phyloP scores from a whole-genome alignment of 768 basidiomycete species.

The Galerina marginata region DNA sequence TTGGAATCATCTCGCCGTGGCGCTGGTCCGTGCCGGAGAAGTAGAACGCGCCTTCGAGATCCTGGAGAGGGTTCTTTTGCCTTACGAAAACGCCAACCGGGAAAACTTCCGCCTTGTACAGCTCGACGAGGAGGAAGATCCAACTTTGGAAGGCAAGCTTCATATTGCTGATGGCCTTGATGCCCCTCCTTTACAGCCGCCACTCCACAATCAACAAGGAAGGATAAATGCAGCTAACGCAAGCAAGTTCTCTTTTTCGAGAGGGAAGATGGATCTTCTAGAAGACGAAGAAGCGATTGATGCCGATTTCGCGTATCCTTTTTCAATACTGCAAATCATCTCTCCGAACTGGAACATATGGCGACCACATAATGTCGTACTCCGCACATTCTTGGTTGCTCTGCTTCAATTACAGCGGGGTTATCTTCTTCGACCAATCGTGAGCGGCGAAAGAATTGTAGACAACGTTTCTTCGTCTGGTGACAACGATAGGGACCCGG shows the following conservation, averaged over 20 bases:
- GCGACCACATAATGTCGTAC: conserved; percentile 61
- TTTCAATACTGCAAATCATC: conserved; percentile 66
- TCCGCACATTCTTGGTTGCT: conserved; percentile 52
- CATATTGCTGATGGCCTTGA: not conserved
- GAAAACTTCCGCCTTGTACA: not conserved
- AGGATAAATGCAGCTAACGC: not conserved
- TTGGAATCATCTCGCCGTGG: conserved; percentile 86
- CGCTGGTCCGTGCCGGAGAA: conserved; percentile 80
- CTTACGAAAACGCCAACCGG: conserved; percentile 30
- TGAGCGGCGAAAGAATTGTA: conserved; percentile 25
- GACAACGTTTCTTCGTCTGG: conserved; percentile 25
- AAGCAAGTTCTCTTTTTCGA: not conserved
- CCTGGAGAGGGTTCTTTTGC: conserved; percentile 77
- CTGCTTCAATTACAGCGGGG: conserved; percentile 57
- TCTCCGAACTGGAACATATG: conserved; percentile 69
- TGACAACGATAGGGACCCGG: conserved; percentile 16
- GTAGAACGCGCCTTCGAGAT: conserved; percentile 85
- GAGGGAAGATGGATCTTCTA: conserved; percentile 8
- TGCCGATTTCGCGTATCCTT: conserved; percentile 26
- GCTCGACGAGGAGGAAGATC: conserved; percentile 1
- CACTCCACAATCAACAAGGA: not conserved
- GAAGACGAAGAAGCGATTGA: conserved; percentile 23
- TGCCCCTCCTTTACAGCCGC: conserved; percentile 4
- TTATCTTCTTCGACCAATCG: conserved; percentile 48
- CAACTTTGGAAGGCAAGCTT: conserved; percentile 9